Base-by-base conservation (phyloP, 345 rosid genomes). In the Euclidium syriacum region DNA sequence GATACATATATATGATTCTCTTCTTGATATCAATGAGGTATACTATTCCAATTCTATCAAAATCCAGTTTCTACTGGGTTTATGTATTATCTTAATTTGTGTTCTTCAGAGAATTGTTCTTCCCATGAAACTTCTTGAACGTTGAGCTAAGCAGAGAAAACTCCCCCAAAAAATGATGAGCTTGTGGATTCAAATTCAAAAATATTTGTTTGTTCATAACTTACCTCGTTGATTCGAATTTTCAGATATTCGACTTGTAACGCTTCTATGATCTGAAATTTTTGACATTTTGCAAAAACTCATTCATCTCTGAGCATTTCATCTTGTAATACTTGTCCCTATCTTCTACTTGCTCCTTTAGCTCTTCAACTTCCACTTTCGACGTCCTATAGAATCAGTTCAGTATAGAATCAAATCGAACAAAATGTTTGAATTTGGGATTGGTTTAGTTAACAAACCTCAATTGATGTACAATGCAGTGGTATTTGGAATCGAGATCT, bases 291-390 rank as follows among this genome's bases (percentile, higher is more conserved):
- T 67, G 64, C 54, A 54, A 74, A 19, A 86, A 86, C 17, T 29
- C 79, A 15, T 75, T 64, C 84, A 86, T 90, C 71, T 90, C 86
- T 3, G 16, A 20, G 14, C 53, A 33, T 65, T 75, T 85, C 40
- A 33, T 34, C 9, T 52, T 55, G 49, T 86, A 90, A 41, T 68
- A 80, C 65, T 58, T 73, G 10, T 85, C 80, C 73, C 74, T 80
- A 62, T 81, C 90, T 70, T 78, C 52, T 51, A 78, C 83, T 59
- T 46, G 4, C 60, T 67, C 79, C 67, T 78, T 85, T 50, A 81
- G 67, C 72, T 85, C 90, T 60, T 73, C 84, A 52, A 85, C 57
- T 63, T 79, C 88, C 40, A 70, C 54, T 68, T 75, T 87, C 67
- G 85, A 68, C 14, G 5, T 64, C 80, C 92, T 90, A 51, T 18